Conservation (phyloP, 1,139 yeast genomes). For the Diutina neorugosa region DNA sequence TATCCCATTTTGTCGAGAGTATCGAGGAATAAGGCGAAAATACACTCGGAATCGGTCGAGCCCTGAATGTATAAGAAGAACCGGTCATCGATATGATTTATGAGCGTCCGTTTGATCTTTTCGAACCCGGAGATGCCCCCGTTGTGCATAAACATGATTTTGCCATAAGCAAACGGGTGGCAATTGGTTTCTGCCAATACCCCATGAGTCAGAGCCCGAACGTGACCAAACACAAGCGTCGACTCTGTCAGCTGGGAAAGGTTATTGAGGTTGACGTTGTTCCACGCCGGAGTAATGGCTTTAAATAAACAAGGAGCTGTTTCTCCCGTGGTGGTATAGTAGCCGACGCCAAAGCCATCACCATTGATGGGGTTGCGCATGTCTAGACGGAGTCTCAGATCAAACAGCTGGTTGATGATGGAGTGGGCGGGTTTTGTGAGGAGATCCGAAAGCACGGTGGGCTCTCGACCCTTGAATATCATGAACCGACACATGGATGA, state of each 20-base stretch:
- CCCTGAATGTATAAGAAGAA: conserved; percentile 80
- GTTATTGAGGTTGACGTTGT: conserved; percentile 77
- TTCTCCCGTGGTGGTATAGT: conserved; percentile 51
- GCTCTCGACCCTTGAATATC: conserved; percentile 49
- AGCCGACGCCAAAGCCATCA: conserved; percentile 97
- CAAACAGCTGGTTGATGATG: conserved; percentile 91
- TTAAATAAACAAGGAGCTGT: conserved; percentile 52
- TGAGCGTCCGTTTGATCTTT: conserved; percentile 58
- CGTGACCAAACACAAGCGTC: conserved; percentile 82
- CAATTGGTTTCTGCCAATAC: conserved; percentile 89
- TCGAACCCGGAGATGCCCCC: conserved; percentile 77
- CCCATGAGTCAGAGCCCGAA: conserved; percentile 92
- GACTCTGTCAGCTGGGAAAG: conserved; percentile 82
- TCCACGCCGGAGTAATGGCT: conserved; percentile 98
- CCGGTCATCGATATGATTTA: conserved; percentile 65
- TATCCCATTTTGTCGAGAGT: conserved; percentile 64
- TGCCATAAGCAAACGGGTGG: conserved; percentile 84
- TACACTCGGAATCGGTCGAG: conserved; percentile 90
- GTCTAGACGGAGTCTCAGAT: conserved; percentile 77
- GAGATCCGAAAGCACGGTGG: conserved; percentile 74
- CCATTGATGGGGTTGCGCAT: conserved; percentile 89
- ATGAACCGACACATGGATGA: conserved; percentile 33
- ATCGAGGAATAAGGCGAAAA: conserved; percentile 81
- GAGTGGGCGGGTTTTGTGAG: conserved; percentile 94
- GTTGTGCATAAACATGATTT: conserved; percentile 92